phyloP scores from a whole-genome alignment of 805 yeast species.

The Metschnikowia rubicola region DNA sequence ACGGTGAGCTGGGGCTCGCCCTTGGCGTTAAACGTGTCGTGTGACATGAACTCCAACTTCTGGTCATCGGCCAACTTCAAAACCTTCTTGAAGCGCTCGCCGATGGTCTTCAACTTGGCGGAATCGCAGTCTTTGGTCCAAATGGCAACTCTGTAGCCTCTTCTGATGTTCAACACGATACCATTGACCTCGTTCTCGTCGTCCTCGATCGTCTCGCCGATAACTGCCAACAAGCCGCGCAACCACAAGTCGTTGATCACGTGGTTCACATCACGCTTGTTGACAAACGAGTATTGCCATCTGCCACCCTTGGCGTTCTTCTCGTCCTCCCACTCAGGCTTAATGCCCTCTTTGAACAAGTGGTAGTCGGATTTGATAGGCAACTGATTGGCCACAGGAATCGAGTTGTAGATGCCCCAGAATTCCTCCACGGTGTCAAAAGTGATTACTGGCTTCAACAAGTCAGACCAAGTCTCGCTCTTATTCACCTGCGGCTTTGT shows the following conservation, averaged over 20 bases:
- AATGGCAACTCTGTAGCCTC: conserved; percentile 77
- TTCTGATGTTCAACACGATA: conserved; percentile 80
- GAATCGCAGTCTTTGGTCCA: conserved; percentile 87
- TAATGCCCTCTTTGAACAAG: conserved; percentile 86
- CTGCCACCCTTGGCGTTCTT: conserved; percentile 89
- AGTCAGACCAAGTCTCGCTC: conserved; percentile 85
- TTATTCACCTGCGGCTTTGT: conserved; percentile 83
- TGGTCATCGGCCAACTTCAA: conserved; percentile 72
- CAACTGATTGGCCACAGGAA: conserved; percentile 87
- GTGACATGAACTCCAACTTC: conserved; percentile 75
- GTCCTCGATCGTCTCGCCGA: conserved; percentile 92
- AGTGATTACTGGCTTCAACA: conserved; percentile 87
- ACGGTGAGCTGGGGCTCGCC: conserved; percentile 25
- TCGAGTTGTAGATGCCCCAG: conserved; percentile 95
- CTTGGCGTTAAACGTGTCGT: conserved; percentile 49
- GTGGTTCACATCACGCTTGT: conserved; percentile 54
- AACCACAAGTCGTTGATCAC: conserved; percentile 90
- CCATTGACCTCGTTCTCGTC: conserved; percentile 87
- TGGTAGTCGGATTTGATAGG: conserved; percentile 94
- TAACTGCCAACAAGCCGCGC: conserved; percentile 79
- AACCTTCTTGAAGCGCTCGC: conserved; percentile 82
- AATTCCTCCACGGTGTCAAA: conserved; percentile 96
- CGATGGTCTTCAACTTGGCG: conserved; percentile 63
- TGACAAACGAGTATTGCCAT: conserved; percentile 72
- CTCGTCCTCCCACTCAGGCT: conserved; percentile 98